Base-by-base conservation (phyloP, 2,329 filamentous ascomycete species). In the Colletotrichum sp. region DNA sequence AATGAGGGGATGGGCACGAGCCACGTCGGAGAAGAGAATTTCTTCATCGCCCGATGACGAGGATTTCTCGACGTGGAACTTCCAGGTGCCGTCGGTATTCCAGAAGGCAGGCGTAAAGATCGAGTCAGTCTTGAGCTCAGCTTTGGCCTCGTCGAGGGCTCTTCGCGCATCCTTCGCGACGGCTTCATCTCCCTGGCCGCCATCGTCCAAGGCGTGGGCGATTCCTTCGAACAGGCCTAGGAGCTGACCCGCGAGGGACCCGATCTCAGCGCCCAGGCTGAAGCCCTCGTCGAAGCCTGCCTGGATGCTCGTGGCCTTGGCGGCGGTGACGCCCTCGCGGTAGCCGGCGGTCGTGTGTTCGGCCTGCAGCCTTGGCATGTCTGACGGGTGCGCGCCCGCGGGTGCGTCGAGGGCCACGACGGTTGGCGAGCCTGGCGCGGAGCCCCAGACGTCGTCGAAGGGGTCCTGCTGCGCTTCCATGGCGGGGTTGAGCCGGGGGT, bases 241-340 rank as follows among this genome's bases (percentile, higher is more conserved):
- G 15, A 98, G 86, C 78, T 92, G 92, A 0, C 97, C 97, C 0
- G 93, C 93, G 32, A 90, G 89, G 78, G 94, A 83, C 0, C 96
- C 97, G 34, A 98, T 86, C 68, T 93, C 92, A 1, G 95, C 96
- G 15, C 97, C 97, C 1, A 98, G 88, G 16, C 92, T 89, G 83
- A 96, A 98, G 0, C 96, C 96, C 78, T 96, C 95, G 82, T 99
- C 97, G 82, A 99, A 98, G 0, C 96, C 96, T 16, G 89, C 89
- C 85, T 99, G 97, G 30, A 98, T 91, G 80, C 92, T 94, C 64
- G 89, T 86, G 30, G 91, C 91, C 83, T 98, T 98, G 36, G 94
- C 94, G 5, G 87, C 87, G 0, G 93, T 90, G 69, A 98, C 91
- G 60, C 96, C 97, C 80, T 98, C 96, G 75, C 96, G 93, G 85